Conservation (phyloP, 2,329 filamentous ascomycete genomes). For the Cercospora citrullina region DNA sequence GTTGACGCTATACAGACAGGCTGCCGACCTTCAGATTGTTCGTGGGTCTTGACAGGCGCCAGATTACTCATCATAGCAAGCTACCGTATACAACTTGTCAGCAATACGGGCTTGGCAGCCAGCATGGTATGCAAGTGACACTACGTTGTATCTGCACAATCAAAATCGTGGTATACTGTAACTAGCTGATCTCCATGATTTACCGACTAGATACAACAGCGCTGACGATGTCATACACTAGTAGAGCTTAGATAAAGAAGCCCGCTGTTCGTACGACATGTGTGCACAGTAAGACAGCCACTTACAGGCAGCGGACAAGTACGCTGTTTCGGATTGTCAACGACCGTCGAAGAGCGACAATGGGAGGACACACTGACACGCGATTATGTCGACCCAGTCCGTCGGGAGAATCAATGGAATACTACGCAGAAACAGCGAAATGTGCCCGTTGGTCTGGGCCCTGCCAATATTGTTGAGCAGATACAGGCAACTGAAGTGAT, state of each 20-base stretch:
- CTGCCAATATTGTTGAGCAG: not conserved
- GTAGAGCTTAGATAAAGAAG: not conserved
- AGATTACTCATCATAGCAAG: not conserved
- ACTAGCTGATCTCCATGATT: not conserved
- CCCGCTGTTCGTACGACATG: not conserved
- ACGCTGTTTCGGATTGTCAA: not conserved
- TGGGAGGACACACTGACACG: not conserved
- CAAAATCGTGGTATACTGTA: not conserved
- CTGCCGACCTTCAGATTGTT: not conserved
- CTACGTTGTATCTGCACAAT: not conserved
- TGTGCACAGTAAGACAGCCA: not conserved
- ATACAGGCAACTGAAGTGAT: not conserved
- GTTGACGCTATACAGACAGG: not conserved
- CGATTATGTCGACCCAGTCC: not conserved
- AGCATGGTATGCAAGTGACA: not conserved
- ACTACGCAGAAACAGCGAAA: not conserved
- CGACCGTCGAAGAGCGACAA: not conserved
- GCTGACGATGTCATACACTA: not conserved
- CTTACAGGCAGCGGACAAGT: not conserved
- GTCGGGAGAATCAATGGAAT: not conserved
- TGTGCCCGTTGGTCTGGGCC: not conserved
- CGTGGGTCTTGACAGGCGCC: not conserved
- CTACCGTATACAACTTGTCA: not conserved
- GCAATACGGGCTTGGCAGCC: not conserved
- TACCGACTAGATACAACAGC: not conserved